Evolutionary conservation across 2,329 filamentous ascomycete species (phyloP).

Genomic region (Coniella vitis): DNA sequence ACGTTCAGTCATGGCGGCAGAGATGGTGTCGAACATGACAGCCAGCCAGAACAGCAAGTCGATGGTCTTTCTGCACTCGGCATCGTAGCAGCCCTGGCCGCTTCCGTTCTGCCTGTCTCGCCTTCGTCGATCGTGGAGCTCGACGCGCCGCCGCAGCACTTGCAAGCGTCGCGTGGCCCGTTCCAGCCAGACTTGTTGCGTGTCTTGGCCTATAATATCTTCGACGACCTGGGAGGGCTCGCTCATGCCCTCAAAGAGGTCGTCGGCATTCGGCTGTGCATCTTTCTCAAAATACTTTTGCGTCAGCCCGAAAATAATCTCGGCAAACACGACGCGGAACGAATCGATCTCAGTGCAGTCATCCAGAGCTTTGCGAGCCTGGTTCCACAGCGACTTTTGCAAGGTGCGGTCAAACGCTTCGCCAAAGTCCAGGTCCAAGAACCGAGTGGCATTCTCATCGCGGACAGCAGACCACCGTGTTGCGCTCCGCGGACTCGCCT

Average conservation of each 20-base stretch:
- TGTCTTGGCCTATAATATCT: slow-evolving; percentile 9
- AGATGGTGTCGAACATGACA: slow-evolving; percentile 16
- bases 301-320: slow-evolving; percentile 31
- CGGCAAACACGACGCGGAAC: slow-evolving; percentile 31
- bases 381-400: slow-evolving; percentile 31
- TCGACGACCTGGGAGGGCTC: slow-evolving; percentile 8
- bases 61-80: slow-evolving; percentile 35
- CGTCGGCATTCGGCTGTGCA: neutral
- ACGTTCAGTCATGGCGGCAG: slow-evolving; percentile 37
- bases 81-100: slow-evolving; percentile 1
- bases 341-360: slow-evolving; percentile 30
- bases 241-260: neutral
- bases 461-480: slow-evolving; percentile 7
- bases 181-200: slow-evolving; percentile 13
- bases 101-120: neutral
- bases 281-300: slow-evolving; percentile 21
- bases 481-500: slow-evolving; percentile 25
- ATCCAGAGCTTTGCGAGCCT: slow-evolving; percentile 29
- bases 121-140: slow-evolving; percentile 6
- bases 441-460: neutral
- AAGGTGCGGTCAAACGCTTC: slow-evolving; percentile 33
- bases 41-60: slow-evolving; percentile 48
- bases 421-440: slow-evolving; percentile 12
- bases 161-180: slow-evolving; percentile 11
- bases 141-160: slow-evolving; percentile 7